Evolutionary conservation across 2,329 filamentous ascomycete species (phyloP).

Genomic region (Scytalidium sp.): DNA sequence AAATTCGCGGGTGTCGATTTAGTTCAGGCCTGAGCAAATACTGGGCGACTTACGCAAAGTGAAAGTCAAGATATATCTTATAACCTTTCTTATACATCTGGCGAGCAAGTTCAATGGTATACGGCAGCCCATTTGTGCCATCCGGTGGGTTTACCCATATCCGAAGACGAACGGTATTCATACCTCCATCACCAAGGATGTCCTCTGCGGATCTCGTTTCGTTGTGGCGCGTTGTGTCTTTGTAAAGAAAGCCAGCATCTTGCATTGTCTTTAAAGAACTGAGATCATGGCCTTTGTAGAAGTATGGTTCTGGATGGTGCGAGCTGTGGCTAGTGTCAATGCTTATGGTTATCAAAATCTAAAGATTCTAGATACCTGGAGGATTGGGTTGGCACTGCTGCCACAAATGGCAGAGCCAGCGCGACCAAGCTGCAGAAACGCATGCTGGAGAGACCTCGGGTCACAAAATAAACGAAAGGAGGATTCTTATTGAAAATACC

Average conservation of each 20-base stretch:
- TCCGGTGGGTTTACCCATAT: constrained; percentile 67
- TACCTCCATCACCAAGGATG: constrained; percentile 59
- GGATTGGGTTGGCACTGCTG: constrained; percentile 4
- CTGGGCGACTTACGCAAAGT: constrained; percentile 48
- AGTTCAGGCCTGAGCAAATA: too few relatives aligned
- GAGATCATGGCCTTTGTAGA: constrained; percentile 37
- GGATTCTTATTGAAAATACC: background rate
- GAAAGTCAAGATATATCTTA: constrained; percentile 56
- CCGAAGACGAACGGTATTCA: constrained; percentile 67
- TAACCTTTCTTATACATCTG: constrained; percentile 61
- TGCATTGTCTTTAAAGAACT: constrained; percentile 34
- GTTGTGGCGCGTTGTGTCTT: constrained; percentile 32
- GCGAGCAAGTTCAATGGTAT: constrained; percentile 64
- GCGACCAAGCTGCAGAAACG: background rate
- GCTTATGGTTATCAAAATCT: background rate
- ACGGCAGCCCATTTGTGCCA: constrained; percentile 64
- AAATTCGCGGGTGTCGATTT: too few relatives aligned
- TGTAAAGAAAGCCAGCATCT: constrained; percentile 32
- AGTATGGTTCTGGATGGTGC: constrained; percentile 11
- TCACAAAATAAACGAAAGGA: background rate
- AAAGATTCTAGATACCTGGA: background rate
- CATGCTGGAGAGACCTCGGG: constrained; percentile 1
- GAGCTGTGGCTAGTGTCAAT: background rate
- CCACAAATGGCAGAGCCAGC: constrained; percentile 4
- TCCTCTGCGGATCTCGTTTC: constrained; percentile 50